These are phyloP conservation scores for Purpureocillium takamizusanense DNA, from an alignment of 2,329 filamentous ascomycete species.

Conservation along the genomic window DNA sequence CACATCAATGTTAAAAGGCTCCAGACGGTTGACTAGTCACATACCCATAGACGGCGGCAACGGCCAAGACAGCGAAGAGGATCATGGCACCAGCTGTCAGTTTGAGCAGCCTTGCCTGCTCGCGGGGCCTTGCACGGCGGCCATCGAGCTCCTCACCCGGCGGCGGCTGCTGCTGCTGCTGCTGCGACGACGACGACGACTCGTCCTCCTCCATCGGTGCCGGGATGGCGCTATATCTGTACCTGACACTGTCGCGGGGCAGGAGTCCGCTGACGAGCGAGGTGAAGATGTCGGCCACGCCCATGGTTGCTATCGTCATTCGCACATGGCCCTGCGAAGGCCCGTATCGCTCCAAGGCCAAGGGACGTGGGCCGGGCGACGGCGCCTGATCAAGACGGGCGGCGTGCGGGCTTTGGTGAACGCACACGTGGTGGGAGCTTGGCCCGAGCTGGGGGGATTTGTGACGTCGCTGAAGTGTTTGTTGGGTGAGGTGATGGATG, in stretches of 20 bases:
- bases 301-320: conserved; percentile 3
- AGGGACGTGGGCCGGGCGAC: too few species aligned
- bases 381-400: too few species aligned
- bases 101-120: conserved; percentile 7
- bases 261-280: conserved; percentile 9
- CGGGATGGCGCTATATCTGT: conserved; percentile 20
- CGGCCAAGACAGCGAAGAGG: conserved; percentile 8
- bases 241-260: conserved; percentile 7
- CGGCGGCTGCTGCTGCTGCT: neutral
- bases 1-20: too few species aligned
- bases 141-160: neutral
- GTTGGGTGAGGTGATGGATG: too few species aligned
- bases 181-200: too few species aligned
- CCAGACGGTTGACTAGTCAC: too few species aligned
- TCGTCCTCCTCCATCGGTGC: conserved; percentile 3
- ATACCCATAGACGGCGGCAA: conserved; percentile 10
- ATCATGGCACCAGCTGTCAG: conserved; percentile 9
- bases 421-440: too few species aligned
- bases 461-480: too few species aligned
- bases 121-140: neutral
- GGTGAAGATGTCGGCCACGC: conserved; percentile 1
- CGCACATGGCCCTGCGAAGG: too few species aligned
- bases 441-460: too few species aligned
- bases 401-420: too few species aligned
- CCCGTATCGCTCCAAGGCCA: too few species aligned